phyloP scores from a whole-genome alignment of 331 rosid genomes.

The Pyracantha coccinea region DNA sequence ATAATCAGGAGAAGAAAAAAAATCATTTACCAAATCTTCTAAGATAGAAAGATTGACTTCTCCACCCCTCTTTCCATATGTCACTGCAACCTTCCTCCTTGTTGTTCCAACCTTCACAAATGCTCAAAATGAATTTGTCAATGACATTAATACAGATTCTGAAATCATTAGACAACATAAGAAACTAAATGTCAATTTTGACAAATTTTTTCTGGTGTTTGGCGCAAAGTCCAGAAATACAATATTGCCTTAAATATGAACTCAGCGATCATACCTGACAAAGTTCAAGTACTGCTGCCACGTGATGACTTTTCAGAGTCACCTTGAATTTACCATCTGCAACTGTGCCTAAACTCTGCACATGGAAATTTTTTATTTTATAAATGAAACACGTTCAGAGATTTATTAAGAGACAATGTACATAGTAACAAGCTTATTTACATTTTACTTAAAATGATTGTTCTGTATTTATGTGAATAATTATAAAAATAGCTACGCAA shows the following conservation, averaged over 20 bases:
- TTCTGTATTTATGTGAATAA: not conserved
- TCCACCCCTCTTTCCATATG: slow-evolving; percentile 84
- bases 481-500: not conserved
- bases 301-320: slow-evolving; percentile 59
- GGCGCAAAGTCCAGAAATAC: not conserved
- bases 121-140: slow-evolving; percentile 19
- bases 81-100: slow-evolving; percentile 60
- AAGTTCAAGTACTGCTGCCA: slow-evolving; percentile 72
- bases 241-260: not conserved
- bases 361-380: slow-evolving; percentile 12
- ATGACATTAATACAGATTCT: slow-evolving; percentile 18
- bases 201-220: not conserved
- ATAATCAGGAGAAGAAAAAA: not conserved
- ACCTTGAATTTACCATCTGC: slow-evolving; percentile 74
- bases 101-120: slow-evolving; percentile 76
- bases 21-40: slow-evolving; percentile 64
- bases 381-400: not conserved
- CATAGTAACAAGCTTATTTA: not conserved
- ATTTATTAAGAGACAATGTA: not conserved
- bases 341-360: slow-evolving; percentile 63
- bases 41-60: slow-evolving; percentile 68
- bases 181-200: not conserved
- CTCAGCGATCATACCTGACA: slow-evolving; percentile 57
- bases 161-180: not conserved
- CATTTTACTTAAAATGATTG: not conserved